Percentiles rank a stretch among this genome's conserved stretches.
Conservation (phyloP, 139 green algal genomes). For the Chlamydomonas urium region DNA sequence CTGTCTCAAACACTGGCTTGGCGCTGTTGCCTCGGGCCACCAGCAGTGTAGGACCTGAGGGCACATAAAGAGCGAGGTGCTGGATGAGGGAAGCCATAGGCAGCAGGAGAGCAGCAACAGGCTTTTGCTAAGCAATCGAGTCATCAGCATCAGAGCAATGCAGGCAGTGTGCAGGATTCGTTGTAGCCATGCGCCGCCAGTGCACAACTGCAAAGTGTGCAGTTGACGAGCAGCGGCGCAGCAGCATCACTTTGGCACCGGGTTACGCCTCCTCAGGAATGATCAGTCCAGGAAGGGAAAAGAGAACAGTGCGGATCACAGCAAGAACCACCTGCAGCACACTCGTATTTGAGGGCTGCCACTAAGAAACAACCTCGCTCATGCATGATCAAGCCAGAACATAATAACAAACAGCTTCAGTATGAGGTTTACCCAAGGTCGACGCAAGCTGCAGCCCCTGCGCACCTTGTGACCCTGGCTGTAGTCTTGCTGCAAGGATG, state of each 20-base stretch:
- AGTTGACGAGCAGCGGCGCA: neutral
- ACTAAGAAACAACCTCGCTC: too few species aligned
- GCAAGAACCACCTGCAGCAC: neutral
- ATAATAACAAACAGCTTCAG: too few species aligned
- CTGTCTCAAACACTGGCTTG: constrained; percentile 46
- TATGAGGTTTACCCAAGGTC: too few species aligned
- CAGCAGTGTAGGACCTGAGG: constrained; percentile 37
- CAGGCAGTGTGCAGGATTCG: too few species aligned
- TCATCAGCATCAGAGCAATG: too few species aligned
- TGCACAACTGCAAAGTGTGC: neutral
- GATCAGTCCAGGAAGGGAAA: constrained; percentile 29
- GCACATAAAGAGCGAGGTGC: neutral
- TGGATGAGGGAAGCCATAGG: neutral
- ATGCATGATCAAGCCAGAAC: too few species aligned
- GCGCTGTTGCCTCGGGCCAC: constrained; percentile 38
- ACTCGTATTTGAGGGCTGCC: neutral
- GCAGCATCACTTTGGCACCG: constrained; percentile 20
- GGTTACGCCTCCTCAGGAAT: constrained; percentile 27
- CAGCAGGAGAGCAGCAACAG: constrained; percentile 6
- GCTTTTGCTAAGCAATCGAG: neutral
- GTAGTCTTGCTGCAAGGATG: constrained; percentile 29
- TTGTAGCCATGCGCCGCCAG: too few species aligned
- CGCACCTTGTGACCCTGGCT: constrained; percentile 19
- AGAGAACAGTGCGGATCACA: constrained; percentile 15
- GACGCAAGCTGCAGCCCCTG: too few species aligned